A percentile compares a stretch with the other conserved stretches of the same genome.
Evolutionary conservation across 768 basidiomycete genomes (phyloP).

Genomic region (Hygrophorus russula): DNA sequence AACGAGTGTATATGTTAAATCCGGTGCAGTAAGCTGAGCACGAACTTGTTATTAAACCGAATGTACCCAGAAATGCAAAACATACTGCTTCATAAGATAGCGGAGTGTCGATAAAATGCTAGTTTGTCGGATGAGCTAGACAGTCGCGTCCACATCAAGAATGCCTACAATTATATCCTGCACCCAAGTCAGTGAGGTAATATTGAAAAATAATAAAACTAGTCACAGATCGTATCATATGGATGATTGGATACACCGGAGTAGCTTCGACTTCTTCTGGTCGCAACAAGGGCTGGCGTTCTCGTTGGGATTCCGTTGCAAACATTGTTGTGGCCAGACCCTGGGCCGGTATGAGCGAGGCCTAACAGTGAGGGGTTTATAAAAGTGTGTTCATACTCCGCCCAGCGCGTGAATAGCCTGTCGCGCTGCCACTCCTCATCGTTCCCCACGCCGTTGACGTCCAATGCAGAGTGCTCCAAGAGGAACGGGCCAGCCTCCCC

Average conservation of each 20-base stretch:
- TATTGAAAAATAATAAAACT: constrained; percentile 3
- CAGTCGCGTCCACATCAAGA: not conserved
- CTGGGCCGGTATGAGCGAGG: too few relatives aligned
- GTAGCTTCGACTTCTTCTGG: constrained; percentile 46
- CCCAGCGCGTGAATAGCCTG: constrained; percentile 15
- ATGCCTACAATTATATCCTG: constrained; percentile 53
- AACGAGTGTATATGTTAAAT: constrained; percentile 84
- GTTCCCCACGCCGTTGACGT: not conserved
- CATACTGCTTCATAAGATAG: constrained; percentile 70
- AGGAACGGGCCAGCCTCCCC: constrained; percentile 33
- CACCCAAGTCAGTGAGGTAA: constrained; percentile 6
- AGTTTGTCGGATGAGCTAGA: constrained; percentile 1
- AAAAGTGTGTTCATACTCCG: constrained; percentile 2
- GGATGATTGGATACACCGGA: constrained; percentile 71
- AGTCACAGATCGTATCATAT: constrained; percentile 58
- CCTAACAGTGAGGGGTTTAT: not conserved
- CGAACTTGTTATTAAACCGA: not conserved
- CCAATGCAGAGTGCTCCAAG: constrained; percentile 37
- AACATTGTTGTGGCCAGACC: constrained; percentile 12
- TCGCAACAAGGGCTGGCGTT: constrained; percentile 31
- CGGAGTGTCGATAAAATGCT: constrained; percentile 80
- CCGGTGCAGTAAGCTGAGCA: constrained; percentile 65
- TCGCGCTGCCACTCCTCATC: constrained; percentile 11
- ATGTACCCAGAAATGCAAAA: not conserved
- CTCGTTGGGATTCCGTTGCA: constrained; percentile 24